phyloP scores from a whole-genome alignment of 768 basidiomycete species.

The Pisolithus albus region DNA sequence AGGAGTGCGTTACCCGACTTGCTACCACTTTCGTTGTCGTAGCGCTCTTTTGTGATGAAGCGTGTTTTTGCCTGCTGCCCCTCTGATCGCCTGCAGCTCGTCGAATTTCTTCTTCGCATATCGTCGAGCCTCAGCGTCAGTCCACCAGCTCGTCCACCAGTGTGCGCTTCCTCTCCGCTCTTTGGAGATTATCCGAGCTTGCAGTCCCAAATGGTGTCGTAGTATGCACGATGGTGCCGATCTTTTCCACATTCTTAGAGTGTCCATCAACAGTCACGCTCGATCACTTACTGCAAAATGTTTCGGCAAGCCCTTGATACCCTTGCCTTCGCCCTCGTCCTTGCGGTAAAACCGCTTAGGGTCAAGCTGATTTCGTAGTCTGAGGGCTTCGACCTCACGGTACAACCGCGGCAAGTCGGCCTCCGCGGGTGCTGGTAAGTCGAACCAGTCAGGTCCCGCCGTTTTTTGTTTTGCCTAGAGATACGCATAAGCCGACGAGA shows the following conservation, averaged over 20 bases:
- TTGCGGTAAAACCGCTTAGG: constrained; percentile 89
- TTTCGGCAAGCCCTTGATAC: constrained; percentile 79
- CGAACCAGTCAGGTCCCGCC: constrained; percentile 80
- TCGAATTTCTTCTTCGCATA: constrained; percentile 92
- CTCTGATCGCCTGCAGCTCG: constrained; percentile 63
- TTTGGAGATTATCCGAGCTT: constrained; percentile 63
- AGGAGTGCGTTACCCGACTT: not conserved
- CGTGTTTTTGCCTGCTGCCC: constrained; percentile 64
- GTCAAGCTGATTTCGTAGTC: constrained; percentile 81
- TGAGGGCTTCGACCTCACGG: constrained; percentile 82
- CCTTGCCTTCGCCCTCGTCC: constrained; percentile 79
- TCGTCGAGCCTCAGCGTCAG: constrained; percentile 75
- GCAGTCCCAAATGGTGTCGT: constrained; percentile 66
- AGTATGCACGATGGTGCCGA: constrained; percentile 72
- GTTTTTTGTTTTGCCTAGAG: constrained; percentile 61
- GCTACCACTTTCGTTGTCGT: constrained; percentile 65
- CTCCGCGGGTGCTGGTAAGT: constrained; percentile 76
- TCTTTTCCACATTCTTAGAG: constrained; percentile 34
- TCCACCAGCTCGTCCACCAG: constrained; percentile 86
- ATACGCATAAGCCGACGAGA: not conserved
- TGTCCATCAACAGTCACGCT: constrained; percentile 1
- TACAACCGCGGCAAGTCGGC: constrained; percentile 72
- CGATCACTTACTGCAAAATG: constrained; percentile 70
- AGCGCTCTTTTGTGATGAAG: constrained; percentile 56
- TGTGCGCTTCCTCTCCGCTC: constrained; percentile 67